A percentile compares a stretch with the other conserved stretches of the same genome.
phyloP scores from a whole-genome alignment of 2,329 filamentous ascomycete species.

The Hypomyces perniciosus region DNA sequence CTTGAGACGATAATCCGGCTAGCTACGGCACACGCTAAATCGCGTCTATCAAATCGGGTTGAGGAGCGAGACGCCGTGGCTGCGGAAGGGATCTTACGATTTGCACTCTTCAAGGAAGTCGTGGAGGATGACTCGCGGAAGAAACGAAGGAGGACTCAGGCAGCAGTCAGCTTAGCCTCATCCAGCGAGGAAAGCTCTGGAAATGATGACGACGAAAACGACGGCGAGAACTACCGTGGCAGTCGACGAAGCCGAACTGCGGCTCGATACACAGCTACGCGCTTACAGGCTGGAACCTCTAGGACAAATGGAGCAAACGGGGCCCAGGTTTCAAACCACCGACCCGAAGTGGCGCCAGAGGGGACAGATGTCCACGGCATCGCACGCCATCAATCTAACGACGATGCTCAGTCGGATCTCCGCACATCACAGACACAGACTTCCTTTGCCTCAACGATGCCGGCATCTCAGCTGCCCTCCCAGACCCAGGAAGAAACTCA shows the following conservation, averaged over 20 bases:
- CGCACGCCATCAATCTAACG: slow-evolving; percentile 38
- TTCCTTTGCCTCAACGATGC: slow-evolving; percentile 74
- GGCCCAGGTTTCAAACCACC: background rate
- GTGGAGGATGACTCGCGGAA: slow-evolving; percentile 73
- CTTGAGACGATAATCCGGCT: slow-evolving; percentile 97
- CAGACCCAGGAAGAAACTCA: slow-evolving; percentile 38
- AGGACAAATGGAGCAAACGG: slow-evolving; percentile 25
- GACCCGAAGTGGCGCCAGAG: slow-evolving; percentile 37
- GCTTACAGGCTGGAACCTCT: slow-evolving; percentile 11
- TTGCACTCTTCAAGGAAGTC: slow-evolving; percentile 96
- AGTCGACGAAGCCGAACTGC: slow-evolving; percentile 38
- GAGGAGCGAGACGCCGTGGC: slow-evolving; percentile 84
- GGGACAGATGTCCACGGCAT: slow-evolving; percentile 17
- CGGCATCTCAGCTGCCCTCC: slow-evolving; percentile 61
- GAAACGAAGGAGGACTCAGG: slow-evolving; percentile 68
- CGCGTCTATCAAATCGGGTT: slow-evolving; percentile 78
- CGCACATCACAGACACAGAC: slow-evolving; percentile 39
- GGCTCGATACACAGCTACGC: slow-evolving; percentile 25
- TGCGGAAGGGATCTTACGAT: slow-evolving; percentile 84
- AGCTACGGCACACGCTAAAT: slow-evolving; percentile 91
- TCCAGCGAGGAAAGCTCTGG: slow-evolving; percentile 54
- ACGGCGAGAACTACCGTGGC: slow-evolving; percentile 54
- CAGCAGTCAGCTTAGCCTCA: slow-evolving; percentile 47
- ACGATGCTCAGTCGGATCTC: slow-evolving; percentile 31
- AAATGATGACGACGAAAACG: slow-evolving; percentile 50